Evolutionary conservation across 176 grass and related monocot genomes (phyloP).

Genomic region (Tuctoria greenei): DNA sequence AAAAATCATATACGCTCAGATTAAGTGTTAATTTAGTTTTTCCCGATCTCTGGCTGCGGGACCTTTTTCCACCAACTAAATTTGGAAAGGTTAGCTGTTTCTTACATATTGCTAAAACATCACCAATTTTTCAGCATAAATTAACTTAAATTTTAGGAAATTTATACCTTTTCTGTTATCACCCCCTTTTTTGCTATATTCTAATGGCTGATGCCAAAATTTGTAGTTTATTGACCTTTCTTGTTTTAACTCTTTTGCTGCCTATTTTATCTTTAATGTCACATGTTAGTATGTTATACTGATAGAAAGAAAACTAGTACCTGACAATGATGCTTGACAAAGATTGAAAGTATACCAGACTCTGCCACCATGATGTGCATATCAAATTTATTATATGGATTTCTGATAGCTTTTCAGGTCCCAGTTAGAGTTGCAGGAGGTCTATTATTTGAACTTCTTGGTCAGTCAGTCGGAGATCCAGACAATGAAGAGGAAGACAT

Average conservation of each 20-base stretch:
- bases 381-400: constrained; percentile 46
- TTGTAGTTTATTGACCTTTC: constrained; percentile 3
- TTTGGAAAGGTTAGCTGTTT: not conserved
- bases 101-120: not conserved
- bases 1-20: constrained; percentile 15
- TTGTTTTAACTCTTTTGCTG: not conserved
- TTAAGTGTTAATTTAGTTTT: constrained; percentile 11
- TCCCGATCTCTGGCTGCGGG: not conserved
- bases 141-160: constrained; percentile 4
- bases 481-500: constrained; percentile 83
- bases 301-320: not conserved
- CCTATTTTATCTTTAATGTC: not conserved
- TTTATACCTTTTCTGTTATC: not conserved
- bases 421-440: constrained; percentile 95
- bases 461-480: constrained; percentile 88
- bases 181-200: not conserved
- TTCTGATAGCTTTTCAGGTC: constrained; percentile 68
- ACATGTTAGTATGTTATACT: not conserved
- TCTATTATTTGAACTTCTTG: constrained; percentile 93
- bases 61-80: not conserved
- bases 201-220: not conserved
- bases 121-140: not conserved
- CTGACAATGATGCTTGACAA: constrained; percentile 2
- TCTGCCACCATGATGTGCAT: constrained; percentile 11
- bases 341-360: constrained; percentile 4